These are phyloP conservation scores for Monosporascus ibericus DNA, from an alignment of 2,329 filamentous ascomycete genomes.

Conservation along the genomic window DNA sequence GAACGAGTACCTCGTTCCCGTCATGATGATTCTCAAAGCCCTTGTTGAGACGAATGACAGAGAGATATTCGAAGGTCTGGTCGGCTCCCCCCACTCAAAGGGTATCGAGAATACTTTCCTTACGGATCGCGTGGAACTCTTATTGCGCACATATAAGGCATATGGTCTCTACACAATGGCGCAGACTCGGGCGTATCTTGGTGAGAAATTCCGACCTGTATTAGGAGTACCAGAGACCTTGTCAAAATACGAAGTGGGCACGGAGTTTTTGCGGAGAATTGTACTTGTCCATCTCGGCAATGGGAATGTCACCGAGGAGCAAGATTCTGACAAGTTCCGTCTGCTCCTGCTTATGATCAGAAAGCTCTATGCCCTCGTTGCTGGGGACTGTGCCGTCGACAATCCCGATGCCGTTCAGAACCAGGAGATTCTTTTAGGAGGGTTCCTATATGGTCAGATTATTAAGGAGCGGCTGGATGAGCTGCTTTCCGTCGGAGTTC, in stretches of 20 bases:
- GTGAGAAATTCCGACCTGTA: conserved; percentile 84
- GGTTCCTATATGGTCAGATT: conserved; percentile 91
- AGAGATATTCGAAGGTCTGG: conserved; percentile 90
- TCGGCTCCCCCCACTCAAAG: conserved; percentile 70
- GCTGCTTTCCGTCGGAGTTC: conserved; percentile 57
- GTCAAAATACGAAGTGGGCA: conserved; percentile 82
- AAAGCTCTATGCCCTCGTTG: conserved; percentile 89
- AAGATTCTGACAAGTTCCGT: conserved; percentile 89
- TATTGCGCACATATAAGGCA: conserved; percentile 87
- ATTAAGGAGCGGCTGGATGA: conserved; percentile 93
- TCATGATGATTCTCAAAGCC: conserved; percentile 95
- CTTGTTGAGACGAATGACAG: conserved; percentile 92
- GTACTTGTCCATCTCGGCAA: conserved; percentile 90
- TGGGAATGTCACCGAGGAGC: conserved; percentile 71
- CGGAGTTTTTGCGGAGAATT: conserved; percentile 83
- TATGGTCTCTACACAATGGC: conserved; percentile 78
- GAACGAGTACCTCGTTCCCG: conserved; percentile 91
- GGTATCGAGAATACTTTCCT: conserved; percentile 85
- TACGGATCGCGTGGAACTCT: conserved; percentile 85
- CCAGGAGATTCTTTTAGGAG: conserved; percentile 89
- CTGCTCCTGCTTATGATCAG: conserved; percentile 93
- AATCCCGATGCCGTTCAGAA: conserved; percentile 96
- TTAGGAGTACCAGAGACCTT: conserved; percentile 78
- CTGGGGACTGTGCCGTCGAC: conserved; percentile 86
- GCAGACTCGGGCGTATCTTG: conserved; percentile 80